A percentile compares a stretch with the other conserved stretches of the same genome.
These are phyloP conservation scores for Fraxinus velutina DNA, from an alignment of 305 asterid genomes.

Conservation along the genomic window DNA sequence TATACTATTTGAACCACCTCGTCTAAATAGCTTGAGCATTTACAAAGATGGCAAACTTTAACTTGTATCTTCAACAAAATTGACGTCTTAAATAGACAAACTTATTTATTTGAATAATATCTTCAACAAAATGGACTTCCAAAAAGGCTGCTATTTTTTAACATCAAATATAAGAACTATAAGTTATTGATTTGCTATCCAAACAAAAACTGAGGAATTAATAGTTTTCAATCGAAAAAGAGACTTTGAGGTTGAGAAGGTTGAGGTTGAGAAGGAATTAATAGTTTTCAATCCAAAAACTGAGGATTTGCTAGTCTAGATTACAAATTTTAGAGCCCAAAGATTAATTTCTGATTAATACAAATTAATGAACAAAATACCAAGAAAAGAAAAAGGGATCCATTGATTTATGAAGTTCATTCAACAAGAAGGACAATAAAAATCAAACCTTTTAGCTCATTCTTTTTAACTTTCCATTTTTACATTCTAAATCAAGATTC, in stretches of 20 bases:
- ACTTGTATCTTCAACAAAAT: not conserved
- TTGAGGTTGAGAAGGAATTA: too few species aligned
- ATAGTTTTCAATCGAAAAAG: too few species aligned
- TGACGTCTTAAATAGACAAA: not conserved
- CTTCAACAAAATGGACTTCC: not conserved
- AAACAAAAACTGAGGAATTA: not conserved
- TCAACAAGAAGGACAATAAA: constrained; percentile 7
- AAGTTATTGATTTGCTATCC: not conserved
- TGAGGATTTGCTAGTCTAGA: not conserved
- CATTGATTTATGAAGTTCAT: not conserved
- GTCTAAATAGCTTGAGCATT: not conserved
- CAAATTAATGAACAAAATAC: not conserved
- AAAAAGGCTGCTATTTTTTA: not conserved
- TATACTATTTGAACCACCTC: not conserved
- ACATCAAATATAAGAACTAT: not conserved
- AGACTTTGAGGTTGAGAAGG: too few species aligned
- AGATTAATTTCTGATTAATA: not conserved
- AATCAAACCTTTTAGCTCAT: not conserved
- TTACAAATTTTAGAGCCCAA: not conserved
- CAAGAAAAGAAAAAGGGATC: not conserved
- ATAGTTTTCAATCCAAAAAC: not conserved
- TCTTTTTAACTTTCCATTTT: not conserved
- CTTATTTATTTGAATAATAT: not conserved
- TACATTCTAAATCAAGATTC: not conserved
- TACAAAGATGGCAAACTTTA: not conserved